phyloP scores from a whole-genome alignment of 129 eudicot genomes.

The Calendula officinalis region DNA sequence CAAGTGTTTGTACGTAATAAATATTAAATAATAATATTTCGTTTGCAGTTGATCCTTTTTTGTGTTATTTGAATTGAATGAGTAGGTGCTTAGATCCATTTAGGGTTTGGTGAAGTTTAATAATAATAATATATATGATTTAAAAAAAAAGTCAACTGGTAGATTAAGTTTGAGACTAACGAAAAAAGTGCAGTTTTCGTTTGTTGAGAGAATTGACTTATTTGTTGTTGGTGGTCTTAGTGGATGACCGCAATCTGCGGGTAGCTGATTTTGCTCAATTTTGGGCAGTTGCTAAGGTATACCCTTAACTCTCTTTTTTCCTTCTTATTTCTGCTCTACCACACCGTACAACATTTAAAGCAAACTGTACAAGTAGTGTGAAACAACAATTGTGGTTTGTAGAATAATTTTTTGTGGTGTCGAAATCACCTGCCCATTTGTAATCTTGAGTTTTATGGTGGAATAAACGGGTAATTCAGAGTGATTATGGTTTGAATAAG shows the following conservation, averaged over 20 bases:
- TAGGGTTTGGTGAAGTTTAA: constrained; percentile 18
- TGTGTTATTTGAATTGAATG: constrained; percentile 18
- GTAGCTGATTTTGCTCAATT: constrained; percentile 99
- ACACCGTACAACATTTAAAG: no score
- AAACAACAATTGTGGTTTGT: no score
- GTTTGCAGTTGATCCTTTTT: background rate
- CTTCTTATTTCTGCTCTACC: background rate
- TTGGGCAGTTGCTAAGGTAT: constrained; percentile 99
- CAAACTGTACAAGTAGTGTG: no score
- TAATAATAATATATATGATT: constrained; percentile 16
- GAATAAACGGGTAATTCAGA: no score
- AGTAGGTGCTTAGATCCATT: constrained; percentile 25
- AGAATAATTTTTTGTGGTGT: no score
- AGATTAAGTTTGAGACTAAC: constrained; percentile 69
- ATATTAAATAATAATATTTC: no score
- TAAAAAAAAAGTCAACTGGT: constrained; percentile 28
- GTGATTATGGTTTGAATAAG: no score
- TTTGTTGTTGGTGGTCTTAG: constrained; percentile 99
- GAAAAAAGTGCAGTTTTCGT: constrained; percentile 65
- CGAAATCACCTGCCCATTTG: no score
- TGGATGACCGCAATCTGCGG: constrained; percentile 99
- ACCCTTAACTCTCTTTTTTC: constrained; percentile 55
- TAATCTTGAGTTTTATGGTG: no score
- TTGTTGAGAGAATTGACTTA: constrained; percentile 84
- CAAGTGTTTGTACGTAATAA: constrained; percentile 6